Base-by-base conservation (phyloP, 1,284 basidiomycete species). In the Ceratobasidium sp. region DNA sequence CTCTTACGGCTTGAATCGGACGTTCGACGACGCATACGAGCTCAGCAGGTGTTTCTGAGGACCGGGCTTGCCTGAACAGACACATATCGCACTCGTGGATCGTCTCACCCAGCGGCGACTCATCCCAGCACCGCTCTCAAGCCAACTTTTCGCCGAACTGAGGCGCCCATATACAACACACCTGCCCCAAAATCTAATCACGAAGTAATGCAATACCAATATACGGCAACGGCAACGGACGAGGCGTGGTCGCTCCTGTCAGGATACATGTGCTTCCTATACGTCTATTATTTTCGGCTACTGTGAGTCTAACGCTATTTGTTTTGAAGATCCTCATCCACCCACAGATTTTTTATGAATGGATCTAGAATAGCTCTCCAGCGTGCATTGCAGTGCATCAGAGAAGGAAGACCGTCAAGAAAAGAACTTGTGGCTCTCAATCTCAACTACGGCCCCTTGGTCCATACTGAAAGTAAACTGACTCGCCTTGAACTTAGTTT, bases 261-360 rank as follows among this genome's bases (percentile, higher is more conserved):
- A 40, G 72, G 60, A 49, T 64, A 64, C 61, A 64, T 53, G 72
- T 55, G 72, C 61, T 75, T 64, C 46, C 15, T 3, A 2, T 64
- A 40, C 40, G 61, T 26, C 39, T 64, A 6, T 64, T 23, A 64
- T 20, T 44, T 40, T 44, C 61, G 61, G 39, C 40, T 63, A 63
- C 6, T 3, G 10, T n/a, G 3, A 63, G 60, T 33, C 61, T 64
- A 64, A 64, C 61, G 61, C 20, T 64, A 44, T 64, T 42, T 20
- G 61, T 44, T 64, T 64, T n/a, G 61, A 4, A 64, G 39, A 64
- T 64, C 61, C 40, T 64, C 39, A 6, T 64, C 44, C 39, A 20
- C 49, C 49, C 3, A 7, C 4, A n/a, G 15, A 1, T 44, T 26
- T 42, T 44, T 64, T 44, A 39, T 61, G 23, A 33, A 61, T 33